A percentile compares a stretch with the other conserved stretches of the same genome.
phyloP scores from a whole-genome alignment of 441 rosid species.

The Aleurites moluccanus region DNA sequence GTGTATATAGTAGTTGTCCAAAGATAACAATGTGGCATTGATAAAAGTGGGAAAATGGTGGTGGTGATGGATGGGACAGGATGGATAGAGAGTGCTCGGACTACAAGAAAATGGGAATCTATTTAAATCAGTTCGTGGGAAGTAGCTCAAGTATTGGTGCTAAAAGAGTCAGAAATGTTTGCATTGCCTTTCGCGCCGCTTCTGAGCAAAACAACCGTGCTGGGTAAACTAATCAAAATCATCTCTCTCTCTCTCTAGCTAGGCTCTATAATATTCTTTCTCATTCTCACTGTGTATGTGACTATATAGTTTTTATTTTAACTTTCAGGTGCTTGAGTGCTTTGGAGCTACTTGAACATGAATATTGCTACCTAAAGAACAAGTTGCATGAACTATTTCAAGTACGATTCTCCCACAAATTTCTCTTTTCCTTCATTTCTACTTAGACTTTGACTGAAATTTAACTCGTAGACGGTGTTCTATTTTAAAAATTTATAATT shows the following conservation, averaged over 20 bases:
- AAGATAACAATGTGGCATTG: too few species aligned
- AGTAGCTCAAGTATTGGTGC: conserved; percentile 99
- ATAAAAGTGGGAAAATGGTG: too few species aligned
- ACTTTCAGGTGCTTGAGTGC: conserved; percentile 71
- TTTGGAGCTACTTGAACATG: conserved; percentile 77
- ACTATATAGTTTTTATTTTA: not conserved
- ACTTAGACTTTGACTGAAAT: too few species aligned
- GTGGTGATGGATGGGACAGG: conserved; percentile 42
- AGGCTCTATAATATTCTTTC: too few species aligned
- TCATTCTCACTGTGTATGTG: too few species aligned
- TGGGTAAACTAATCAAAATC: conserved; percentile 36
- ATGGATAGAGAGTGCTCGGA: conserved; percentile 75
- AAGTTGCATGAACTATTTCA: conserved; percentile 89
- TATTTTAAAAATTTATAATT: too few species aligned
- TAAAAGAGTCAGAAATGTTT: conserved; percentile 70
- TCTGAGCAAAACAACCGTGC: conserved; percentile 73
- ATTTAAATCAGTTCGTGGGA: conserved; percentile 91
- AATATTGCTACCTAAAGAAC: conserved; percentile 82
- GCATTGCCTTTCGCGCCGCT: conserved; percentile 86
- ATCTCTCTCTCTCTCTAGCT: not conserved
- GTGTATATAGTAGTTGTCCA: too few species aligned
- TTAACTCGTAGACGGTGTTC: too few species aligned
- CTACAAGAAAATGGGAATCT: conserved; percentile 77
- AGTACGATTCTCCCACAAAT: conserved; percentile 28
- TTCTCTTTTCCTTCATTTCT: too few species aligned